Base-by-base conservation (phyloP, 2,329 filamentous ascomycete genomes). In the Trichophaea hybrida region DNA sequence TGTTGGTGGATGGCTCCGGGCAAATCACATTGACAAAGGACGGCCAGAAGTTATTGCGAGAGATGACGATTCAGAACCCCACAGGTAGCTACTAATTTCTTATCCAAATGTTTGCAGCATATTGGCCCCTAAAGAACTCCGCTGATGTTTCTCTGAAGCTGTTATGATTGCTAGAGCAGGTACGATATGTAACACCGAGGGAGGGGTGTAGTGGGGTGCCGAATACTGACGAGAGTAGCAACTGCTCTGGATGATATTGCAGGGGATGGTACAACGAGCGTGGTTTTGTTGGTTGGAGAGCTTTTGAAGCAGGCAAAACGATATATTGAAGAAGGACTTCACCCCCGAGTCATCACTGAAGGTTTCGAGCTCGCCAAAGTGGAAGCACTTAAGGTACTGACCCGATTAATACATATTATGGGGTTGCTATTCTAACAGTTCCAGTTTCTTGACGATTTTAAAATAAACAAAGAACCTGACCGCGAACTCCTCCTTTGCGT, bases 21-120 rank as follows among this genome's bases (percentile, higher is more conserved):
- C 81, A 81, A 75, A 98, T 98, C 77, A 98, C 98, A 77, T 81
- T 98, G 72, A 98, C 93, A 69, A 98, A 98, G 75, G 93, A 98
- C 75, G 93, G 93, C 72, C 68, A 69, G 75, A 80, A 68, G 58
- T 74, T 71, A 46, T 65, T 58, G 32, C 61, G 54, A 38, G 63
- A 64, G 58, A 65, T 66, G 61, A 64, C 97, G 82, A 97, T 97
- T 72, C 91, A 96, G 76, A 97, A 97, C 74, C 93, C 93, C 33
- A 98, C 93, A 38, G 93, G 93, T 66, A 93, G 64, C 85, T 85
- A 37, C 81, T 59, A 34, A 53, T 33, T 24, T 24, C 24, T 24
- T 33, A 13, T 53, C 32, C 37, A 71, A 59, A 57, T 59, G n/a
- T 44, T 35, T 15, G 15, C 43, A 10, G 10, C 43, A 46, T n/a